Evolutionary conservation across 2,329 filamentous ascomycete species (phyloP), one percentile per base, ranked within the genome.

Genomic region (Xylaria sp.): DNA sequence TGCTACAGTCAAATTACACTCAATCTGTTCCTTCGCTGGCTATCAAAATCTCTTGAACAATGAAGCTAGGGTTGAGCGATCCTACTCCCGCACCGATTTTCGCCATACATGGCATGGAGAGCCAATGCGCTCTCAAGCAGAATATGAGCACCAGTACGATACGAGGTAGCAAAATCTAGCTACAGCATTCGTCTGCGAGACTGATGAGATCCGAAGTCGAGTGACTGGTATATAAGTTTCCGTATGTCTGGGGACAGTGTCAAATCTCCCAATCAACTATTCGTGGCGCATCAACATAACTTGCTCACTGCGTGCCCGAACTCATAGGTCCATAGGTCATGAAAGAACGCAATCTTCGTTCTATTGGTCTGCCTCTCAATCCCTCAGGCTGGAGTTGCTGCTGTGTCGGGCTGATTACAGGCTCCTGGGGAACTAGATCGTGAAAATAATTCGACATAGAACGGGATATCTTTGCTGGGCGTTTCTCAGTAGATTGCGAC

Each of bases 381-480:
- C 11, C 46, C 33, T 13, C 17, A 4, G n/a, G 63, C 44, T 54
- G 60, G 15, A 61, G 38, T 5, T 63, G 62, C n/a, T 58, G 33
- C 44, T 67, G 59, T 15, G 20, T 23, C 40, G 61, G 17, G 26
- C 71, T 48, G 2, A 20, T 28, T 42, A 58, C 11, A 53, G 67
- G 59, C 46, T 59, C 48, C 3, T 59, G 38, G 17, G 42, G 44
- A 11, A 44, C 23, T n/a, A 46, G 31, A 51, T 48, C 20, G 13
- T 48, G 20, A 49, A 72, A 71, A 17, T 67, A 63, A 9, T 38
- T 60, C 2, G 75, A 74, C 72, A 73, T 74, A 11, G 75, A 74
- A 36, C 60, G 66, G 20, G 58, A 69, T 56, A 73, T 33, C 46
- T 70, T 75, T 17, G 56, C 17, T 65, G 42, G 59, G 6, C 20